Conservation (phyloP, 129 eudicot genomes). For the Smallanthus sonchifolius region DNA sequence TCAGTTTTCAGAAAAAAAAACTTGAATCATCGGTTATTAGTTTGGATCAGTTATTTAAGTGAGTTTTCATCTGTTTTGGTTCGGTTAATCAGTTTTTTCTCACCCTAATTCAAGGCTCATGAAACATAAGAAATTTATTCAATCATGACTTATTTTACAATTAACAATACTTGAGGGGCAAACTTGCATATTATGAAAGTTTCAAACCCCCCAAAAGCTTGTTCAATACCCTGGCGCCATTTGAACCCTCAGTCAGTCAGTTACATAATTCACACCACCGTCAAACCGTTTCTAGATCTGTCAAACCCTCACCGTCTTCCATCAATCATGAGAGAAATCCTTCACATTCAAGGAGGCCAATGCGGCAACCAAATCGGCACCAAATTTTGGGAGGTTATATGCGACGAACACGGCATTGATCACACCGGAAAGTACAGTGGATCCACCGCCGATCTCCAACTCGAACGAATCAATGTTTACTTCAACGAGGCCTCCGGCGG, state of each 20-base stretch:
- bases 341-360: constrained; percentile 89
- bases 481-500: constrained; percentile 86
- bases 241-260: not conserved
- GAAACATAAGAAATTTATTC: not conserved
- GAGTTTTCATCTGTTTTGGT: too few species aligned
- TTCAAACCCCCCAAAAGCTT: not conserved
- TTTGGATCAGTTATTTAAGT: too few species aligned
- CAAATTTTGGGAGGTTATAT: constrained; percentile 83
- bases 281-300: not conserved
- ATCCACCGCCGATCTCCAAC: constrained; percentile 45
- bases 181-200: not conserved
- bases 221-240: constrained; percentile 1
- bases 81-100: too few species aligned
- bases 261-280: not conserved
- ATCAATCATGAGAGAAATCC: constrained; percentile 65
- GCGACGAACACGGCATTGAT: constrained; percentile 81
- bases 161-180: not conserved
- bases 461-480: constrained; percentile 79
- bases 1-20: too few species aligned
- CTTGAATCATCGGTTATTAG: too few species aligned
- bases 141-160: not conserved
- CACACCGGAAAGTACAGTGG: constrained; percentile 56
- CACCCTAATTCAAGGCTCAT: too few species aligned
- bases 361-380: constrained; percentile 92
- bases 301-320: constrained; percentile 6